Base-by-base conservation (phyloP, 225 moss, liverwort and hornwort species). In the Physcomitrium patens region DNA sequence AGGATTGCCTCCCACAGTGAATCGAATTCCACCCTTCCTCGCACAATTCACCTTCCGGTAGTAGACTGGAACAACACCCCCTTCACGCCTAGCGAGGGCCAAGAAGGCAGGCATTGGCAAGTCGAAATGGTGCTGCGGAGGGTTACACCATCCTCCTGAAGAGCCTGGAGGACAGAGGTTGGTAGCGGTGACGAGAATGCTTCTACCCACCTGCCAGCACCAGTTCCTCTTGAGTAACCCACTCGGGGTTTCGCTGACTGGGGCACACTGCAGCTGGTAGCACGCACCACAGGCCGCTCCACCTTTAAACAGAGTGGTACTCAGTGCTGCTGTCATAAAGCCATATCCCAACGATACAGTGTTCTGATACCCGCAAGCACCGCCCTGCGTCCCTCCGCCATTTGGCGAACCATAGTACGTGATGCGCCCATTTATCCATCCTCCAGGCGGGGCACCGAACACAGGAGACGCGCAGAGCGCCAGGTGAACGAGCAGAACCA, bases 1-100 rank as follows among this genome's bases (percentile, higher is more conserved):
- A 37, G 31, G 31, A 37, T 37, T 37, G 31, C 31, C 31, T 37
- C 31, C 31, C 31, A 88, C 26, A 2, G 72, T 50, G 43, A 85
- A 88, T 49, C 56, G 68, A 7, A 83, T 71, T 14, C 88, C 88
- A 12, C 88, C 88, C 3, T 14, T 42, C 58, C 76, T 85, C n/a
- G 41, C 19, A 67, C 88, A 88, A 53, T 61, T 37, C 31, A 37
- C 31, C 71, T 55, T 78, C 11, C 43, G 18, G 70, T 78, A 78
- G 54, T 43, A 66, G 22, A 78, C 78, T 9, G 78, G 78, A 53
- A 78, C 78, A 26, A 78, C 69, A 31, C 78, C 78, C 44, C 68
- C 78, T 18, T 8, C 69, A 18, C 52, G 5, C 22, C 52, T 44
- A 0, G 78, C 78, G 19, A 78, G 54, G 23, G 27, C 20, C 42